A percentile compares a stretch with the other conserved stretches of the same genome.
These are phyloP conservation scores for Alternaria rosae DNA, from an alignment of 2,329 filamentous ascomycete species.

Conservation along the genomic window DNA sequence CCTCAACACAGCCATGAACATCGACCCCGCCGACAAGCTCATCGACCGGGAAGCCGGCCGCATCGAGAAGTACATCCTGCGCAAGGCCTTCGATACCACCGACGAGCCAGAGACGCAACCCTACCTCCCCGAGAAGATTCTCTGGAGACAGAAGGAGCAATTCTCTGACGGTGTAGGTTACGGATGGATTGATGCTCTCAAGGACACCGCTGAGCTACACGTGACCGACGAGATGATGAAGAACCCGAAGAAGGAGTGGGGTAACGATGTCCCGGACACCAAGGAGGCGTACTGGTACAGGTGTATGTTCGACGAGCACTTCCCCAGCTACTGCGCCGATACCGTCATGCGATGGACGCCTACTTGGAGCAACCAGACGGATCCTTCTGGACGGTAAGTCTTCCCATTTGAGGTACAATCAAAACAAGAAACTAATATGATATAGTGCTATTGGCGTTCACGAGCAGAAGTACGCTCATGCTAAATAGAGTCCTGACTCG, in stretches of 20 bases:
- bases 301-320: slow-evolving; percentile 98
- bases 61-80: slow-evolving; percentile 97
- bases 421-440: slow-evolving; percentile 16
- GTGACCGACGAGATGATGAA: slow-evolving; percentile 99
- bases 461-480: slow-evolving; percentile 44
- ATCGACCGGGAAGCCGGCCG: slow-evolving; percentile 75
- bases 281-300: slow-evolving; percentile 99
- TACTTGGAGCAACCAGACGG: slow-evolving; percentile 95
- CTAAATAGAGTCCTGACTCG: slow-evolving; percentile 16
- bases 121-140: slow-evolving; percentile 94
- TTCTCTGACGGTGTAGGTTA: slow-evolving; percentile 99
- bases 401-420: not conserved
- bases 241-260: slow-evolving; percentile 98
- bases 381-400: slow-evolving; percentile 86
- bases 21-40: slow-evolving; percentile 95
- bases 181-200: slow-evolving; percentile 97
- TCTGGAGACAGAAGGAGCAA: slow-evolving; percentile 99
- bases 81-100: slow-evolving; percentile 94
- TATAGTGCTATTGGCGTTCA: slow-evolving; percentile 45
- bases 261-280: slow-evolving; percentile 86
- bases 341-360: slow-evolving; percentile 98
- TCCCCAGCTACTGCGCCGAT: slow-evolving; percentile 86
- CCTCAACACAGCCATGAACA: slow-evolving; percentile 89
- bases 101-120: slow-evolving; percentile 81
- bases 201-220: slow-evolving; percentile 88